Evolutionary conservation across 768 basidiomycete genomes (phyloP), one percentile per base, ranked within the genome.

Genomic region (Lanmaoa pseudosensibilis): DNA sequence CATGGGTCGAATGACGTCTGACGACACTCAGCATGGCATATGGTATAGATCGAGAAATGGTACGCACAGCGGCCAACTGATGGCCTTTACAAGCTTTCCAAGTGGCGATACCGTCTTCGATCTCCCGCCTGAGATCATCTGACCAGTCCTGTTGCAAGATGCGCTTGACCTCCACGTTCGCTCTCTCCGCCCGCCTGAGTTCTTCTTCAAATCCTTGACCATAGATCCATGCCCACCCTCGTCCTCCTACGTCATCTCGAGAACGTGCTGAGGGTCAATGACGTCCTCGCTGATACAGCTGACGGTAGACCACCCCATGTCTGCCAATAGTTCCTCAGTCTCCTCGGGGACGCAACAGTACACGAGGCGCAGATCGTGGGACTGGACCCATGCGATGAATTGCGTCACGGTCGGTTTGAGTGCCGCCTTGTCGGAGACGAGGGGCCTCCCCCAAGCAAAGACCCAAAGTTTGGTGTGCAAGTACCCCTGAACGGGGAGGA

Each of bases 371-470:
- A 86, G 69, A 36, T 73, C 68, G 54, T 84, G 73, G 3, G 72
- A 63, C 49, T 76, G 73, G 21, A 69, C 74, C 67, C 77, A 80
- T 5, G 68, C 61, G 46, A 81, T 69, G 68, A 81, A 87, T 4
- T 78, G 79, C 21, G 69, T 65, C 16, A 75, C 67, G 16, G 61
- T 59, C 5, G 67, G 62, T 23, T 56, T 56, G 19, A 79, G 68
- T 3, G 77, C 77, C 4, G 68, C 65, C 10, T 65, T 60, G 39
- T 72, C 68, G 1, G 78, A 78, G 33, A 83, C 78, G 25, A 88
- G 75, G 2, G 87, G 87, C 59, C 83, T 79, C 4, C 87, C 87
- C 78, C 84, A 87, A 5, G 80, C 78, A 57, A 88, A 83, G 9
- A 81, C 75, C 64, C 81, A 85, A 5, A 74, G 70, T 48, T 79